Base-by-base conservation (phyloP, 768 basidiomycete species). In the Boletus sp. region DNA sequence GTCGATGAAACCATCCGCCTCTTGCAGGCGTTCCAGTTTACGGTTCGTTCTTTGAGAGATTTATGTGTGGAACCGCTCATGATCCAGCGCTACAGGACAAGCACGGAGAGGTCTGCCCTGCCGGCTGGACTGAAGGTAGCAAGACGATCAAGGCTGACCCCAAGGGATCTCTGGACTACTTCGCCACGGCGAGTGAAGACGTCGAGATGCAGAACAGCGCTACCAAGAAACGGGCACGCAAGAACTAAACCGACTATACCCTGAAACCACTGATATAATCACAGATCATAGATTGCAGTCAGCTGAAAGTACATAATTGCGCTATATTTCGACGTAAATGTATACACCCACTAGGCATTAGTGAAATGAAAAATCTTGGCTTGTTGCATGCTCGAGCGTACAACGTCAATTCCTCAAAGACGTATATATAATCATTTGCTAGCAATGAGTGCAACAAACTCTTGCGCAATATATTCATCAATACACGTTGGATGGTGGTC, bases 101-200 rank as follows among this genome's bases (percentile, higher is more conserved):
- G 71, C 83, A 93, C 67, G 94, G 94, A 28, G 93, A 97, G 71
- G 94, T 94, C 20, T 96, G 94, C 79, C 94, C 94, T 15, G 88
- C 85, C 12, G 92, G 91, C 74, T 96, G 94, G 94, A 85, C 77
- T 15, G 86, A 92, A 67, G 90, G 91, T 36, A 74, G 76, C 56
- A 85, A 85, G 76, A 92, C 92, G 44, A 92, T 93, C 78, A 92
- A 92, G 72, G 78, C 89, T 29, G 85, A 92, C 71, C 88, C 89
- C 8, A 77, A 79, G 52, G 84, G 75, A 28, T 85, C 87, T 56
- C 75, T 89, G 40, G 90, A 92, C 61, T 94, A 92, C 72, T 94
- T 94, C 66, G 56, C 72, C 29, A 52, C 65, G 5, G 67, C 70
- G 20, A 63, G 59, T 17, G 71, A 64, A 14, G 68, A 69, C 17